Conservation (phyloP, 371 early-diverging fungal genomes). For the Apophysomyces elegans region DNA sequence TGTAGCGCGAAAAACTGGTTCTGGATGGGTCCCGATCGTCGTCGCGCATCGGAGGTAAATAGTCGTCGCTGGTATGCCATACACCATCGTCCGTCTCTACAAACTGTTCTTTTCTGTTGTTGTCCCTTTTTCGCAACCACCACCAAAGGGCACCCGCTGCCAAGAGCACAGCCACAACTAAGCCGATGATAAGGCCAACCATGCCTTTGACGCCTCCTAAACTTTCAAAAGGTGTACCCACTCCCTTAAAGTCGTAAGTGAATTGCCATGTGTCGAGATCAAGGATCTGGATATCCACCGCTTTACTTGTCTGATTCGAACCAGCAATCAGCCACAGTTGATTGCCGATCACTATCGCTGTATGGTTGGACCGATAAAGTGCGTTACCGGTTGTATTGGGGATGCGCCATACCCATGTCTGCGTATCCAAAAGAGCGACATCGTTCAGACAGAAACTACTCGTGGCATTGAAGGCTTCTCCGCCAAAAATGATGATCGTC, state of each 20-base stretch:
- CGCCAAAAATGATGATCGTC: constrained; percentile 29
- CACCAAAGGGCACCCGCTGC: constrained; percentile 5
- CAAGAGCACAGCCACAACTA: constrained; percentile 12
- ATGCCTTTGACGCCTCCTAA: constrained; percentile 26
- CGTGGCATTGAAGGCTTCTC: constrained; percentile 25
- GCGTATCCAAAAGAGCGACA: constrained; percentile 27
- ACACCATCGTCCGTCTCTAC: not conserved
- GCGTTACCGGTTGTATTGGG: constrained; percentile 17
- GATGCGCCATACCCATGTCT: constrained; percentile 20
- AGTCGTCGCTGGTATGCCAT: not conserved
- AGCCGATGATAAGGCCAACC: constrained; percentile 23
- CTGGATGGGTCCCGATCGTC: not conserved
- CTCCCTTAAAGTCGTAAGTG: constrained; percentile 14
- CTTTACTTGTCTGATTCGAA: constrained; percentile 21
- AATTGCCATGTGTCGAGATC: constrained; percentile 28
- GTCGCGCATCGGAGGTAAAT: not conserved
- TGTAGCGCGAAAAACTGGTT: not conserved
- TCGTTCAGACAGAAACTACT: constrained; percentile 27
- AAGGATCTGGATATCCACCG: constrained; percentile 35
- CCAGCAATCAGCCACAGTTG: constrained; percentile 36
- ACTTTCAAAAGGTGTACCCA: not conserved
- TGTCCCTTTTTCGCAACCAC: not conserved
- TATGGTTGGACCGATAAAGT: constrained; percentile 31
- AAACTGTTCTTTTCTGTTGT: not conserved
- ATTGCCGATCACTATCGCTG: constrained; percentile 26